Base-by-base conservation (phyloP, 2,329 filamentous ascomycete genomes). In the Botrytis medusae region DNA sequence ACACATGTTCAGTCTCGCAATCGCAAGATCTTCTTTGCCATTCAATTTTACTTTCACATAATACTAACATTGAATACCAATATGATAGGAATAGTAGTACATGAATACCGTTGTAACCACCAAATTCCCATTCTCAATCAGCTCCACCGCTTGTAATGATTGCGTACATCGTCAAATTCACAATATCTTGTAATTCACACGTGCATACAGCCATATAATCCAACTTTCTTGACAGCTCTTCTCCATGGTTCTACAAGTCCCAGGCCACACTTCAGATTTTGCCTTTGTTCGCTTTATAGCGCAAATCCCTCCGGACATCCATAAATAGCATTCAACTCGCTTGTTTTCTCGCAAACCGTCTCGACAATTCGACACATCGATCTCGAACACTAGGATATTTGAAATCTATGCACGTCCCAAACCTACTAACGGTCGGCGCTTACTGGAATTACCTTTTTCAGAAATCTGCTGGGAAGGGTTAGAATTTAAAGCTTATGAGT, bases 231-330 rank as follows among this genome's bases (percentile, higher is more conserved):
- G 18, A 29, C 51, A 57, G 14, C 14, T 42, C 34, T 68, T 68
- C 48, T 16, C 25, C 25, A 54, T 16, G n/a, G 48, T 22, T 9
- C 18, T 29, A 20, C 48, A 32, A 37, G 25, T 57, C n/a, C 8
- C n/a, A 54, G 34, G 65, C 48, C 46, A 34, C 34, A 42, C 34
- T 32, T 57, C 48, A 57, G 25, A 18, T 68, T 68, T 68, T 68
- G 20, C 34, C 46, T 68, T 40, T 10, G 9, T 29, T 68, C 25
- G 34, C 34, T 34, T 57, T 42, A 16, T 12, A 10, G 42, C 32
- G 18, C 18, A 4, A 57, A 57, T 42, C 25, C 22, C 32, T 40
- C 64, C 48, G 48, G 65, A 54, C 34, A 68, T 68, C 65, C 48
- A 68, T 57, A 57, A 68, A 57, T 42, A 57, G 65, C 18, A 42